Evolutionary conservation across 2,329 filamentous ascomycete genomes (phyloP), one percentile per base, ranked within the genome.

Genomic region (Penicillium freii): DNA sequence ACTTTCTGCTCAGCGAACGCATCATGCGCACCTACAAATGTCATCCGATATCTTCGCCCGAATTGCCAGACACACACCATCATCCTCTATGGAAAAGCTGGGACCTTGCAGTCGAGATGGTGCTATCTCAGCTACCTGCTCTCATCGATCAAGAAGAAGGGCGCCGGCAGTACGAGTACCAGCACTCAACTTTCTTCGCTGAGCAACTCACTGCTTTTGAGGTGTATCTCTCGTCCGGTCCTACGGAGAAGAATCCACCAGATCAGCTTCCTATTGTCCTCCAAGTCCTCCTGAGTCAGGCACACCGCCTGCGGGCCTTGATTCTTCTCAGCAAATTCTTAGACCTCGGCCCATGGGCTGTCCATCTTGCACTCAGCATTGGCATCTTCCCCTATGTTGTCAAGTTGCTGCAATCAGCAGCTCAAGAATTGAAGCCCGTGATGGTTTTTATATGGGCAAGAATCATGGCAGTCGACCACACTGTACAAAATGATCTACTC

Each of bases 391-490:
- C 94, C 0, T 99, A 99, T 71, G 94, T 99, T n/a, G 80, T 99
- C 34, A 99, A 99, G 76, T 81, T 99, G 27, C 80, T 99, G 19
- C 94, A 99, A 73, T 97, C 94, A 5, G 93, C 95, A 46, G 94
- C 94, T 0, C 85, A 91, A 46, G 94, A 99, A 74, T 78, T 99
- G 60, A 97, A 97, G 71, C 93, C 94, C 0, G 92, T 97, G 59
- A 97, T 99, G 94, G 92, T 99, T 5, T 99, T 97, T 74, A 99
- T 99, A 62, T 99, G 94, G 94, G 92, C 94, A 6, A 86, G 94
- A 48, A 91, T 99, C 43, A 85, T 99, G 62, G 94, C 94, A 8
- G 94, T 99, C 6, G 94, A 99, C 70, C 87, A 94, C 58, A 91
- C 90, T 1, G 97, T 94, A 69, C 94, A 99, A 73, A 87, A 88